Evolutionary conservation across 23 red algal species (phyloP).

Genomic region (Pyropia haitanensis): DNA sequence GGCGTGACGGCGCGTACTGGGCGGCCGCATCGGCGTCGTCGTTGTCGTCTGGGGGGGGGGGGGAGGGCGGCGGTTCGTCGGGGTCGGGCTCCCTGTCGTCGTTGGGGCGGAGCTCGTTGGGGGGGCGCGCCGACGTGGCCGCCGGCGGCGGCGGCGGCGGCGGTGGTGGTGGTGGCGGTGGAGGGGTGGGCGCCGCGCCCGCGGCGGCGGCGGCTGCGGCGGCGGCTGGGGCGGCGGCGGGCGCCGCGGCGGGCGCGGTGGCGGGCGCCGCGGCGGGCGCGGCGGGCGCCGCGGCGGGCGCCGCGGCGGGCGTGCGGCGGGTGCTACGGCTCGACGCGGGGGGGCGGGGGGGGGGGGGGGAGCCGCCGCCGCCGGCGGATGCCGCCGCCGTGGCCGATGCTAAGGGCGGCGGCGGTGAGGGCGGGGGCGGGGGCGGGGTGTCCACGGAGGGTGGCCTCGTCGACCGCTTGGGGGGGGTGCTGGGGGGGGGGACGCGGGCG

Average conservation of each 20-base stretch:
- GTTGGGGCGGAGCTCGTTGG: too few species aligned
- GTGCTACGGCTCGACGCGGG: not conserved
- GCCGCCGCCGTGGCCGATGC: not conserved
- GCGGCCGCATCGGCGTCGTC: too few species aligned
- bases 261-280: slow-evolving; percentile 1
- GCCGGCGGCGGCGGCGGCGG: too few species aligned
- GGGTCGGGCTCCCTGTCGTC: too few species aligned
- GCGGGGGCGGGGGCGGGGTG: not conserved
- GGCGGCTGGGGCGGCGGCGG: not conserved
- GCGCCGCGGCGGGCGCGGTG: not conserved
- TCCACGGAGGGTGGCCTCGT: not conserved
- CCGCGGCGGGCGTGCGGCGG: not conserved
- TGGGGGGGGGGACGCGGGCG: not conserved
- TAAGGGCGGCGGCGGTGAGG: not conserved
- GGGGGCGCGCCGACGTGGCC: too few species aligned
- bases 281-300: not conserved
- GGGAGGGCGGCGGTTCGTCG: too few species aligned
- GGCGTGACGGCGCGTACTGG: too few species aligned
- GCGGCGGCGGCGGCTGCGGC: not conserved
- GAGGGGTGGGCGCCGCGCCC: not conserved
- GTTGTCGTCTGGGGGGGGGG: too few species aligned
- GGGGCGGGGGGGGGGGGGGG: not conserved
- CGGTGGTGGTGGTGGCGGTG: too few species aligned
- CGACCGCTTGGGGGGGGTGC: not conserved
- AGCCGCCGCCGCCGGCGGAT: not conserved